Evolutionary conservation across 768 basidiomycete species (phyloP), one percentile per base, ranked within the genome.

Genomic region (Leccinum boreale): DNA sequence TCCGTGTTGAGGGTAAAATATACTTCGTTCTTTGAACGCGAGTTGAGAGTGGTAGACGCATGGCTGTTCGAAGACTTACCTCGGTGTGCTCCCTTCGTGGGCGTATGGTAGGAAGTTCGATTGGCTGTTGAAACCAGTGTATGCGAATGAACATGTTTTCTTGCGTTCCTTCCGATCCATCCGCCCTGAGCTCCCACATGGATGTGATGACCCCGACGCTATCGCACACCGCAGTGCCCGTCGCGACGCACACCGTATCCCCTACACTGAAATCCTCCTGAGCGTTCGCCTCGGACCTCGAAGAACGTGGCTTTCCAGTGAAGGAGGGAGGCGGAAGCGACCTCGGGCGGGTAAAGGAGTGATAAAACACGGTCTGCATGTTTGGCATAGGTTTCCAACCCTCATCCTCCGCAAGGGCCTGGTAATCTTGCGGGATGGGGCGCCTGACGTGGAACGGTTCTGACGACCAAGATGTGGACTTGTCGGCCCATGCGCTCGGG

Each of bases 111-210:
- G 89, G 80, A 58, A 91, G 73, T 67, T 92, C 84, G 0, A 74
- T 71, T 1, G 88, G 89, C 31, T 84, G 74, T 59, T 89, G 72
- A 64, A 92, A 92, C 90, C 89, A 92, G 62, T 90, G 90, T 23
- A 92, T 72, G 26, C 81, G 78, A 23, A 88, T 70, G 55, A 81
- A 77, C 77, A 85, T 83, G 50, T 74, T 78, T 36, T 70, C 63
- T 23, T 53, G 62, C 2, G 65, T 69, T n/a, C 67, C 67, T 35
- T 75, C 70, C 23, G 53, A 64, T 0, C 66, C 66, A 8, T 72
- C 73, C 2, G 56, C 73, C 53, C 49, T 56, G 61, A 65, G 70
- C 7, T 87, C 81, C 86, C 88, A 91, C 77, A 92, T 82, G 0
- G 86, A 77, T 17, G 82, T 74, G 49, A 92, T 85, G 44, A 90